Conservation (phyloP, 495 filamentous ascomycete genomes). For the Tirmania nivea region DNA sequence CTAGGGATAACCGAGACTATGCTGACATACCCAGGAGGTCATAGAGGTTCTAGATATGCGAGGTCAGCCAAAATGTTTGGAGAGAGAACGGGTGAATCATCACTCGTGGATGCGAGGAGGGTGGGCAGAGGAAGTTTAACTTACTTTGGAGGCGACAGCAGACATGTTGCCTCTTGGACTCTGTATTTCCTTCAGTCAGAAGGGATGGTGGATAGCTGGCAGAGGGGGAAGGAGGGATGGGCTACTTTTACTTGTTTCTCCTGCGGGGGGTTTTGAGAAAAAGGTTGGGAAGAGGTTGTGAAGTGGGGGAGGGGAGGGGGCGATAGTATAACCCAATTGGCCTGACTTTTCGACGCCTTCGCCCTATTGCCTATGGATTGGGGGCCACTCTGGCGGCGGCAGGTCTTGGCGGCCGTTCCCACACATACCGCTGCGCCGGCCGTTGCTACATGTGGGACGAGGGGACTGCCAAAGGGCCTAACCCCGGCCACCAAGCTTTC, state of each 20-base stretch:
- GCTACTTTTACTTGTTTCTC: not conserved
- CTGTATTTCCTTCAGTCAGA: slow-evolving; percentile 3
- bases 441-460: not conserved
- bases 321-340: not conserved
- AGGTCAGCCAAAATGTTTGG: slow-evolving; percentile 17
- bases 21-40: slow-evolving; percentile 59
- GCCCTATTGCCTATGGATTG: too few relatives aligned
- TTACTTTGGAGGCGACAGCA: slow-evolving; percentile 36
- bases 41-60: slow-evolving; percentile 46
- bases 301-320: slow-evolving; percentile 10
- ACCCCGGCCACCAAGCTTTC: not conserved
- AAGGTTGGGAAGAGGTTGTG: slow-evolving; percentile 1
- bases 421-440: not conserved
- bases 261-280: slow-evolving; percentile 3
- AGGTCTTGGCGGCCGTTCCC: not conserved
- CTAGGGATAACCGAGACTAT: not conserved
- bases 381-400: not conserved
- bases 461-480: not conserved
- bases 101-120: not conserved
- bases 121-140: slow-evolving; percentile 6
- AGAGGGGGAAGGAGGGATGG: not conserved
- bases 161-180: slow-evolving; percentile 29
- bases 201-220: not conserved
- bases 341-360: too few relatives aligned
- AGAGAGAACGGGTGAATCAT: not conserved